Conservation (phyloP, 192 early-diverging fungal species). For the Coemansia sp. region DNA sequence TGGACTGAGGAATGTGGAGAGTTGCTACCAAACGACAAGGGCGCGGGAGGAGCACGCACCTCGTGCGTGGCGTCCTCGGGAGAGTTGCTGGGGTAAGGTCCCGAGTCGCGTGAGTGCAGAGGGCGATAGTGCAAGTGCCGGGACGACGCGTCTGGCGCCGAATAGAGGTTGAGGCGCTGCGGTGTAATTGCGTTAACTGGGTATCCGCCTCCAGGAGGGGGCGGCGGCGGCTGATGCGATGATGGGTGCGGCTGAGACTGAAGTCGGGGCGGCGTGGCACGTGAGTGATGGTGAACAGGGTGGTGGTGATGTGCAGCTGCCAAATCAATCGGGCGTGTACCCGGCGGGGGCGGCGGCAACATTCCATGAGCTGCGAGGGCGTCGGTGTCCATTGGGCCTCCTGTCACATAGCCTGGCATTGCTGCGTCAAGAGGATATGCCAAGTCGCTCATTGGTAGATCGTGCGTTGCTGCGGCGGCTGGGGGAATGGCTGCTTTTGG, state of each 20-base stretch:
- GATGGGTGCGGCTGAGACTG: neutral
- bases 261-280: slow-evolving; percentile 2
- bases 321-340: slow-evolving; percentile 2
- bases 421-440: slow-evolving; percentile 7
- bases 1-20: neutral
- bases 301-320: neutral
- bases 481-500: slow-evolving; percentile 52
- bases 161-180: slow-evolving; percentile 50
- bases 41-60: slow-evolving; percentile 27
- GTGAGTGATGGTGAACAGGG: slow-evolving; percentile 9
- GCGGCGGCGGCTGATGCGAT: slow-evolving; percentile 2
- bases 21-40: slow-evolving; percentile 29
- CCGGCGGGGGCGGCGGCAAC: neutral
- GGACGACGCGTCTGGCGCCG: slow-evolving; percentile 11
- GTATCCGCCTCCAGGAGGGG: slow-evolving; percentile 15
- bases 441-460: slow-evolving; percentile 1
- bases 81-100: neutral
- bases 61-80: neutral
- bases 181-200: slow-evolving; percentile 51
- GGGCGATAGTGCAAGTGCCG: slow-evolving; percentile 14
- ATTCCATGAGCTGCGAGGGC: neutral
- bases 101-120: slow-evolving; percentile 2
- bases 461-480: slow-evolving; percentile 3
- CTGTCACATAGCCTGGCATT: slow-evolving; percentile 2
- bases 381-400: slow-evolving; percentile 5